Evolutionary conservation across 2,329 filamentous ascomycete species (phyloP).

Genomic region (Trichophaea hybrida): DNA sequence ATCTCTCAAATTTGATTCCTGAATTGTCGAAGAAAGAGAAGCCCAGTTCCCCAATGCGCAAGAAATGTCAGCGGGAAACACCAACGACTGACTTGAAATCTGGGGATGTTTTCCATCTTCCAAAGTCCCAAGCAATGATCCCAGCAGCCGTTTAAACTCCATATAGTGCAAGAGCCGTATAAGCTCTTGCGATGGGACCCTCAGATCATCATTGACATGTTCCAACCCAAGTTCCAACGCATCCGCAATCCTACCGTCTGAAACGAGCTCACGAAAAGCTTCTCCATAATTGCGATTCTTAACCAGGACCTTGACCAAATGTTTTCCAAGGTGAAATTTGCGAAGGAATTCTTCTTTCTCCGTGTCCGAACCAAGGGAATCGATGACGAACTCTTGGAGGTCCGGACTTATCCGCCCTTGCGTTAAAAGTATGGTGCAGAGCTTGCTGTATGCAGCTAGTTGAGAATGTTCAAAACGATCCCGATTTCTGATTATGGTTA

Average conservation of each 20-base stretch:
- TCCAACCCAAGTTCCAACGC: not conserved
- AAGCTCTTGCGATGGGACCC: not conserved
- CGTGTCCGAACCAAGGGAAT: conserved; percentile 8
- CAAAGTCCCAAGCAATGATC: not conserved
- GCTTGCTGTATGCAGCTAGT: not conserved
- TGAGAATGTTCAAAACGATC: not conserved
- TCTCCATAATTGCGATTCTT: not conserved
- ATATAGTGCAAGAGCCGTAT: not conserved
- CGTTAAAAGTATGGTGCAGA: conserved; percentile 13
- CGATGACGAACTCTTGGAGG: conserved; percentile 3
- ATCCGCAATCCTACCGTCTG: not conserved
- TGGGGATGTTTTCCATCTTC: not conserved
- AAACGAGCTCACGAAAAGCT: not conserved
- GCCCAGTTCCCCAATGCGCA: not conserved
- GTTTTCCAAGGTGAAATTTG: conserved; percentile 3
- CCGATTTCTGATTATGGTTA: not conserved
- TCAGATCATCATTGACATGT: not conserved
- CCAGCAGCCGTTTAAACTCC: not conserved
- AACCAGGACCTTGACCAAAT: not conserved
- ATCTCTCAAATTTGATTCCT: not conserved
- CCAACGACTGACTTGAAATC: not conserved
- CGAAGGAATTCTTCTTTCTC: conserved; percentile 16
- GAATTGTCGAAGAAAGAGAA: not conserved
- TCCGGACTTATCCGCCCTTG: conserved; percentile 13
- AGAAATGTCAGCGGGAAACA: not conserved